Percentiles rank a stretch among this genome's conserved stretches.
Conservation (phyloP, 345 rosid genomes). For the Salix koriyanagi region DNA sequence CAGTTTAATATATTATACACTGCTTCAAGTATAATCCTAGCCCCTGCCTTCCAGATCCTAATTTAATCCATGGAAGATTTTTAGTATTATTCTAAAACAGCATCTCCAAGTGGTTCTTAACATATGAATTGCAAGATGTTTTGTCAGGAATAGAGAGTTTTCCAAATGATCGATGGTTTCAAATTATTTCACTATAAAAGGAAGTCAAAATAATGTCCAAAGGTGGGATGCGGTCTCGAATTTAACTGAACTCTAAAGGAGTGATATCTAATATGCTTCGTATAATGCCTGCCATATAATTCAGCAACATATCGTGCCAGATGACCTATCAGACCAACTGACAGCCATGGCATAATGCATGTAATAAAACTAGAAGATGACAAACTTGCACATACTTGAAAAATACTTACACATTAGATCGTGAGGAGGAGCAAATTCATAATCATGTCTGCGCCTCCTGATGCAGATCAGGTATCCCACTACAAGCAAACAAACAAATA, state of each 20-base stretch:
- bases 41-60: neutral
- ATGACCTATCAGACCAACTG: neutral
- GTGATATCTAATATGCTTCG: neutral
- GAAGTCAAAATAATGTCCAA: neutral
- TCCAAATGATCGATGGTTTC: neutral
- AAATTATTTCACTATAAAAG: neutral
- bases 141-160: neutral
- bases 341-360: neutral
- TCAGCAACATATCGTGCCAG: neutral
- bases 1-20: neutral
- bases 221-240: neutral
- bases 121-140: neutral
- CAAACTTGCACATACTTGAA: conserved; percentile 1
- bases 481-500: conserved; percentile 38
- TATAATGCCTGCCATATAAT: neutral
- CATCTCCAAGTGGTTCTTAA: neutral
- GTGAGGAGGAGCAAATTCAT: conserved; percentile 90
- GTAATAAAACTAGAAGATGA: neutral
- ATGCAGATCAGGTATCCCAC: conserved; percentile 55
- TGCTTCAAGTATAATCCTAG: neutral
- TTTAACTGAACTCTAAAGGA: neutral
- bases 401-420: conserved; percentile 74
- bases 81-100: neutral
- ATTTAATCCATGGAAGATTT: neutral
- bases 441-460: conserved; percentile 65